Percentiles rank a stretch among this genome's conserved stretches.
Conservation (phyloP, 495 filamentous ascomycete genomes). For the Tuber umbilicatum region DNA sequence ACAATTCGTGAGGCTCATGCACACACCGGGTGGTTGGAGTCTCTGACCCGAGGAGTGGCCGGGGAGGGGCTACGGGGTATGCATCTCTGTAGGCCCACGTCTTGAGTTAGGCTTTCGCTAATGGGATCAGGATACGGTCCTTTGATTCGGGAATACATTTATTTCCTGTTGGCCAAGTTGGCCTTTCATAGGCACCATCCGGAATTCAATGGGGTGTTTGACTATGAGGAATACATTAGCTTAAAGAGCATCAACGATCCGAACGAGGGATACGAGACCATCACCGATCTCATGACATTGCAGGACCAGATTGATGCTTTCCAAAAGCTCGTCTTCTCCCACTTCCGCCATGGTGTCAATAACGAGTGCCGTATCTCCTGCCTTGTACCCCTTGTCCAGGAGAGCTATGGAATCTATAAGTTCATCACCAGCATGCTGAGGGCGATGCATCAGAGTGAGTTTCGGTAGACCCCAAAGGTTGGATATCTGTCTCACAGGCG, state of each 20-base stretch:
- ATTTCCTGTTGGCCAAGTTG: slow-evolving; percentile 86
- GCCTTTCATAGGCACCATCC: slow-evolving; percentile 92
- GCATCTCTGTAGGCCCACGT: slow-evolving; percentile 33
- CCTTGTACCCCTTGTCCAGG: slow-evolving; percentile 85
- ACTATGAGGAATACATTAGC: slow-evolving; percentile 98
- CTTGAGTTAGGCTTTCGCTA: slow-evolving; percentile 30
- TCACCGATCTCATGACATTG: slow-evolving; percentile 88
- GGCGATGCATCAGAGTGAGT: slow-evolving; percentile 91
- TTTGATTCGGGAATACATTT: slow-evolving; percentile 90
- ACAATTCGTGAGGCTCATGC: slow-evolving; percentile 82
- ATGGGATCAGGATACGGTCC: slow-evolving; percentile 67
- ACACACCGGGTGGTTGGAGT: slow-evolving; percentile 86
- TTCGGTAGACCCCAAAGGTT: slow-evolving; percentile 15
- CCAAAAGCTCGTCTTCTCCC: slow-evolving; percentile 95
- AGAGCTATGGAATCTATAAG: slow-evolving; percentile 98
- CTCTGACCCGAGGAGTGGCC: slow-evolving; percentile 72
- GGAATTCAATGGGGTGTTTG: slow-evolving; percentile 95
- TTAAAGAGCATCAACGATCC: slow-evolving; percentile 97
- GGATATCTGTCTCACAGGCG: slow-evolving; percentile 10
- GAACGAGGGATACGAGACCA: slow-evolving; percentile 98
- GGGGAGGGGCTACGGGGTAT: slow-evolving; percentile 78
- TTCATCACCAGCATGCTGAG: slow-evolving; percentile 91
- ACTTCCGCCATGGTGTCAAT: slow-evolving; percentile 81
- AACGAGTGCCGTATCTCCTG: slow-evolving; percentile 96
- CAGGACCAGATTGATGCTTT: slow-evolving; percentile 98